Percentiles rank a stretch among this genome's conserved stretches.
phyloP scores from a whole-genome alignment of 1,284 basidiomycete species.

The Malassezia psittaci region DNA sequence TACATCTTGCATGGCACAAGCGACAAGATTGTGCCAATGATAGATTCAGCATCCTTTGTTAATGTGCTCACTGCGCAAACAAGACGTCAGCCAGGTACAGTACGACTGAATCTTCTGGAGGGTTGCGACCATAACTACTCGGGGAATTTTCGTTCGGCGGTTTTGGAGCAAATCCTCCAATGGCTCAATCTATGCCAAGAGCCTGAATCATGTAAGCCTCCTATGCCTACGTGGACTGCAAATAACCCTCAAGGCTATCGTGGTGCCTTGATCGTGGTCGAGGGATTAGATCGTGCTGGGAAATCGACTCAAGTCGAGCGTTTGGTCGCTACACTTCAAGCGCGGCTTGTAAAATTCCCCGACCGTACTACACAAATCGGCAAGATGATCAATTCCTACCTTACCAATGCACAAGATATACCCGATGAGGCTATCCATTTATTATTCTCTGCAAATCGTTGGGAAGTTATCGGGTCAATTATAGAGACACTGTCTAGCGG shows the following conservation, averaged over 20 bases:
- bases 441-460: constrained; percentile 90
- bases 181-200: not conserved
- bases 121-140: constrained; percentile 13
- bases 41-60: not conserved
- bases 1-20: constrained; percentile 6
- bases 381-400: constrained; percentile 83
- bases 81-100: constrained; percentile 1
- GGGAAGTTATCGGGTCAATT: constrained; percentile 65
- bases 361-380: constrained; percentile 87
- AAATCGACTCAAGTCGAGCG: constrained; percentile 44
- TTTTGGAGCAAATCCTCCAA: not conserved
- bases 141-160: not conserved
- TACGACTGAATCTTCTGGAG: not conserved
- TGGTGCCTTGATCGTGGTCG: constrained; percentile 44
- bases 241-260: constrained; percentile 5
- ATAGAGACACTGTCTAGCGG: constrained; percentile 57
- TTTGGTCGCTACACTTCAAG: constrained; percentile 24
- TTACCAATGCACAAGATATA: constrained; percentile 67
- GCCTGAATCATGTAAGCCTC: too few species aligned
- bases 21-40: constrained; percentile 10
- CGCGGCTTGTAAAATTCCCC: constrained; percentile 41
- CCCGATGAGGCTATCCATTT: constrained; percentile 87
- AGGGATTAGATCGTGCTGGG: constrained; percentile 45
- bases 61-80: constrained; percentile 10
- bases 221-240: not conserved